Evolutionary conservation across 2,329 filamentous ascomycete species (phyloP).

Genomic region (Graphium sp.): DNA sequence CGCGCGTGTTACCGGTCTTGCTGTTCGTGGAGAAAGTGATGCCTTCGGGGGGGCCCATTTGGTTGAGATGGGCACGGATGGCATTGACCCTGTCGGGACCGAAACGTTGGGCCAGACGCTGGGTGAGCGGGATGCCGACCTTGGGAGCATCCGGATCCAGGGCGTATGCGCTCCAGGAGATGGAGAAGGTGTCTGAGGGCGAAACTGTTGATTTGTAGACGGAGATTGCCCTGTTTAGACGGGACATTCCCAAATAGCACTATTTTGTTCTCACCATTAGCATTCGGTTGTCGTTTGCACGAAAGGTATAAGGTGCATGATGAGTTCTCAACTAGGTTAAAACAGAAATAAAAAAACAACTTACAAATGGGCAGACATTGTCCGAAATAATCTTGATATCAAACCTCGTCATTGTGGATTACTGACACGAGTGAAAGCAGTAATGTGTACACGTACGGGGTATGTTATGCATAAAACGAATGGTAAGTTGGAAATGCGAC

Average conservation of each 20-base stretch:
- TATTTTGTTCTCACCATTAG: too few relatives aligned
- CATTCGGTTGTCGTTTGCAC: too few relatives aligned
- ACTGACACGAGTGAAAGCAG: too few relatives aligned
- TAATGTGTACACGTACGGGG: too few relatives aligned
- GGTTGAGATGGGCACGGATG: constrained; percentile 38
- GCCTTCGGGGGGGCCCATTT: constrained; percentile 45
- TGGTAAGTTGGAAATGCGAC: too few relatives aligned
- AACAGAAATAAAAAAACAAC: too few relatives aligned
- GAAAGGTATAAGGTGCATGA: too few relatives aligned
- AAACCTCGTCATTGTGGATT: constrained; percentile 54
- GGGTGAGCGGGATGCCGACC: constrained; percentile 23
- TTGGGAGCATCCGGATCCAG: constrained; percentile 41
- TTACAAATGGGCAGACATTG: constrained; percentile 53
- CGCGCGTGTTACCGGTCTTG: constrained; percentile 57
- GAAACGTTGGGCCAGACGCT: constrained; percentile 45
- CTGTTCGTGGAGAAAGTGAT: constrained; percentile 60
- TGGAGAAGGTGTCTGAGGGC: constrained; percentile 53
- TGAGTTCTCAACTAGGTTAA: too few relatives aligned
- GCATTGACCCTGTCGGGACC: constrained; percentile 41
- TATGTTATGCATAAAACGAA: too few relatives aligned
- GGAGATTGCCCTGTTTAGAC: too few relatives aligned
- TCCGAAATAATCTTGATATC: constrained; percentile 68
- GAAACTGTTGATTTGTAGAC: too few relatives aligned
- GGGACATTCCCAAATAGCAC: too few relatives aligned
- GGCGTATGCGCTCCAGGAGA: constrained; percentile 67